phyloP scores from a whole-genome alignment of 306 rosid genomes.

The Dalbergia oliveri region DNA sequence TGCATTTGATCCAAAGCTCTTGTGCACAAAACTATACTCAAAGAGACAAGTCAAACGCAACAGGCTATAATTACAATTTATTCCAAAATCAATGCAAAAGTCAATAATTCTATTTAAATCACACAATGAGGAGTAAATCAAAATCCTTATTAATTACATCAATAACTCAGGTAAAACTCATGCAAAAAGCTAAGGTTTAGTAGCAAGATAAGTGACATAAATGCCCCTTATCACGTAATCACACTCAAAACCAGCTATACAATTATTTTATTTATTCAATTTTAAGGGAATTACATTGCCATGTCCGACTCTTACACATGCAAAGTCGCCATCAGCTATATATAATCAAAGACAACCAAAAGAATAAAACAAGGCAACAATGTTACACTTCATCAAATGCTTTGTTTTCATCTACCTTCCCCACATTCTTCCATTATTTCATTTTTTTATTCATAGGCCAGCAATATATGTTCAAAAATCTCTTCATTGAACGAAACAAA shows the following conservation, averaged over 20 bases:
- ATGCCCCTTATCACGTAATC: too few species aligned
- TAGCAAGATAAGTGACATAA: too few species aligned
- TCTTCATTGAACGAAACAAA: slow-evolving; percentile 34
- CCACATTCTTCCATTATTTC: not conserved
- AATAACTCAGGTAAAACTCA: too few species aligned
- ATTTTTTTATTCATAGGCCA: not conserved
- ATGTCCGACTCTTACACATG: not conserved
- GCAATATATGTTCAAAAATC: slow-evolving; percentile 28
- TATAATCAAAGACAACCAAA: not conserved
- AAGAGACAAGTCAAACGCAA: too few species aligned
- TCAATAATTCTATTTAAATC: too few species aligned
- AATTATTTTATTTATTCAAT: not conserved
- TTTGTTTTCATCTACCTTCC: slow-evolving; percentile 21
- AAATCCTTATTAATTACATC: too few species aligned
- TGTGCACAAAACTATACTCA: too few species aligned
- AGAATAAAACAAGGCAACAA: slow-evolving; percentile 28
- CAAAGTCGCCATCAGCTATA: slow-evolving; percentile 26
- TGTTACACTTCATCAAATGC: slow-evolving; percentile 18
- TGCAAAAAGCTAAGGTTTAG: too few species aligned
- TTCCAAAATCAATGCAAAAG: too few species aligned
- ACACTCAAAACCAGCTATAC: not conserved
- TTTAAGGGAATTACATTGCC: not conserved
- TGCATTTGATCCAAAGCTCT: too few species aligned
- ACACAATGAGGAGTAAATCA: too few species aligned
- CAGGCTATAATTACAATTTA: too few species aligned